A percentile compares a stretch with the other conserved stretches of the same genome.
These are phyloP conservation scores for Pseudotsuga menziesii DNA, from an alignment of 75 land plant genomes.

Conservation along the genomic window DNA sequence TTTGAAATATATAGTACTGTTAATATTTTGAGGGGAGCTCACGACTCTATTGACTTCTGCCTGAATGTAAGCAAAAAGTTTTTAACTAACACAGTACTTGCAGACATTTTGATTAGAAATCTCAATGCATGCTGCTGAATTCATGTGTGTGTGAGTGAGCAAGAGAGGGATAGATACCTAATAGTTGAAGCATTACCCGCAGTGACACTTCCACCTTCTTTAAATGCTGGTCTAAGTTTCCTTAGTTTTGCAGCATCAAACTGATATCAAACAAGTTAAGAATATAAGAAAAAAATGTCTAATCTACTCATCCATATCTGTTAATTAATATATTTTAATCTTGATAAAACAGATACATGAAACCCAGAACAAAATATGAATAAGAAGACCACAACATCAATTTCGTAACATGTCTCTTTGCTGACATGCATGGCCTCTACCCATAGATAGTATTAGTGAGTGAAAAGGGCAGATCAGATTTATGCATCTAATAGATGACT, in stretches of 20 bases:
- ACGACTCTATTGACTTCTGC: neutral
- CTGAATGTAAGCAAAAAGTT: neutral
- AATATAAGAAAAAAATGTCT: constrained; percentile 4
- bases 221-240: constrained; percentile 91
- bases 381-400: too few relatives aligned
- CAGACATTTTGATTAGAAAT: neutral
- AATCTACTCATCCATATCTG: neutral
- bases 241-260: constrained; percentile 82
- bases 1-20: neutral
- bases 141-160: neutral
- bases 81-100: too few relatives aligned
- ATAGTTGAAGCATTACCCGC: constrained; percentile 98
- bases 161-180: constrained; percentile 40
- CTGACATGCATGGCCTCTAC: too few relatives aligned
- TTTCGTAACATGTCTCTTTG: too few relatives aligned
- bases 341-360: neutral
- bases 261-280: constrained; percentile 31
- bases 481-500: too few relatives aligned
- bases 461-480: too few relatives aligned
- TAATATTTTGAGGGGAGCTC: neutral
- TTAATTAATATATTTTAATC: neutral
- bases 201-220: constrained; percentile 86
- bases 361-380: neutral
- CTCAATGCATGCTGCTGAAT: neutral
- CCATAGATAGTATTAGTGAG: too few relatives aligned